Evolutionary conservation across 2,329 filamentous ascomycete species (phyloP), one percentile per base, ranked within the genome.

Genomic region (Aspergillus amoenus): DNA sequence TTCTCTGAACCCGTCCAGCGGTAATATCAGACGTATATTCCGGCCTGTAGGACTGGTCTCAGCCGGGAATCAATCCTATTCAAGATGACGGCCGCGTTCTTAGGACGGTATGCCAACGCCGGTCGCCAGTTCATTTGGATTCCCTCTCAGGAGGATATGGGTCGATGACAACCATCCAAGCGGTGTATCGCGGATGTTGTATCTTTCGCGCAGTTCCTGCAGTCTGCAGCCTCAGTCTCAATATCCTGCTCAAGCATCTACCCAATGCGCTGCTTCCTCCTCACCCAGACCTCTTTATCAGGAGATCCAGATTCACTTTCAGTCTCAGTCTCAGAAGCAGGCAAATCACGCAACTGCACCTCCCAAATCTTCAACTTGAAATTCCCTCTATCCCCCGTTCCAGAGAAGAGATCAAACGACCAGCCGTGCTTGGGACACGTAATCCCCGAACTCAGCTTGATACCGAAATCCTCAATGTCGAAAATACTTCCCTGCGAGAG

Each of bases 401-500:
- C 88, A 0, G 86, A 83, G 52, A 84, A 82, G 2, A 90, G 64
- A 66, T 90, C 88, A 70, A 90, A 90, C 0, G 85, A 87, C 88
- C 88, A 90, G 4, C 79, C 83, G 60, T 90, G 87, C 61, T 88
- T 88, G 0, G 87, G 85, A 68, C 88, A 90, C 0, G 79, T 82
- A 3, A 90, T 73, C 0, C 86, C 88, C 0, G 84, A 80, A 0
- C 70, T 72, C 11, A 73, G 63, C 2, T 59, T 59, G 54, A 73
- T 64, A 0, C 88, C 87, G 67, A 89, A 90, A 59, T 90, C 88
- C 63, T 90, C 88, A 64, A 90, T 89, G 53, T 90, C 88, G 57
- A 89, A 89, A 0, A 86, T 77, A 0, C 73, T 81, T 0, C 84
- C 86, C 43, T 82, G 79, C 0, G 86, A 88, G 1, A 90, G 78